Conservation (phyloP, 2,329 filamentous ascomycete species). For the Diaporthe australafricana region DNA sequence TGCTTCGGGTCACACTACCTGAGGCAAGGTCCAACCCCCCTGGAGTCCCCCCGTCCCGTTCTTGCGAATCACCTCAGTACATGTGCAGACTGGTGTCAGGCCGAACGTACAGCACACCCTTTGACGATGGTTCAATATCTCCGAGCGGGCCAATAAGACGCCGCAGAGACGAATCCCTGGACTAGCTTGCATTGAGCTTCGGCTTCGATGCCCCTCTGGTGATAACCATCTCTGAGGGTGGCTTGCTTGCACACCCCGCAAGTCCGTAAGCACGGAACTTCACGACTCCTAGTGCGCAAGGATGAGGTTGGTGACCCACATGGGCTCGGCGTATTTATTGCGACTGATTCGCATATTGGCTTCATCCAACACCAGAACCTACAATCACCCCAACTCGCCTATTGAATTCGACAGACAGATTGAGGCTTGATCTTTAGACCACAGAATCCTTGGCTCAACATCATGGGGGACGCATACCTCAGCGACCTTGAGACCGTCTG, state of each 20-base stretch:
- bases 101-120: not conserved
- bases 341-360: not conserved
- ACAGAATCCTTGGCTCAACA: not conserved
- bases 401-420: not conserved
- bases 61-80: not conserved
- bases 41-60: too few species aligned
- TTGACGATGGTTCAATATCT: not conserved
- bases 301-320: too few species aligned
- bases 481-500: conserved; percentile 38
- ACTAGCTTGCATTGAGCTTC: not conserved
- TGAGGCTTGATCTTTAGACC: not conserved
- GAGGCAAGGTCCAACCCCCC: too few species aligned
- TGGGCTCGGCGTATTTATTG: not conserved
- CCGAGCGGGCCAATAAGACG: not conserved
- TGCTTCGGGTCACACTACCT: not conserved
- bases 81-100: not conserved
- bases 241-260: not conserved
- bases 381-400: not conserved
- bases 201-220: not conserved
- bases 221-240: not conserved
- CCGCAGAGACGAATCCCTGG: not conserved
- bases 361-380: not conserved
- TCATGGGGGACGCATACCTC: conserved; percentile 14
- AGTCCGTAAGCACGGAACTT: conserved; percentile 5
- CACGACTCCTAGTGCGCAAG: not conserved